Conservation (phyloP, 2,329 filamentous ascomycete species). For the Colletotrichum orchidophilum region DNA sequence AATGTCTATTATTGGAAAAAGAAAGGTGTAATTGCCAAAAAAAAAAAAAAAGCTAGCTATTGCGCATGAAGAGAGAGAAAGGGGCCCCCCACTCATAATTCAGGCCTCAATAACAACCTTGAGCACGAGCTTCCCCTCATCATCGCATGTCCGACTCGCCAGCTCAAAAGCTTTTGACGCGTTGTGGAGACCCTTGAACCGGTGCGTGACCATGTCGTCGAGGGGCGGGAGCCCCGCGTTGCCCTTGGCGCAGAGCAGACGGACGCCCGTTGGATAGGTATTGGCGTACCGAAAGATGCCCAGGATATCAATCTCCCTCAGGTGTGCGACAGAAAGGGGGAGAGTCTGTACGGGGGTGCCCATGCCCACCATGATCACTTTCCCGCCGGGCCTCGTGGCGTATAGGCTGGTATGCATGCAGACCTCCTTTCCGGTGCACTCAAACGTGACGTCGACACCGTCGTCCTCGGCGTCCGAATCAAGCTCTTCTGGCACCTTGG, state of each 20-base stretch:
- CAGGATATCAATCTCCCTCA: constrained; percentile 81
- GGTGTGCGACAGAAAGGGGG: constrained; percentile 75
- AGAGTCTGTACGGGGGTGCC: constrained; percentile 80
- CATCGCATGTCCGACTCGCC: constrained; percentile 74
- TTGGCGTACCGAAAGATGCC: constrained; percentile 80
- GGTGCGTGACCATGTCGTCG: constrained; percentile 78
- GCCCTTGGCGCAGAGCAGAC: constrained; percentile 60
- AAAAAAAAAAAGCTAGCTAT: not conserved
- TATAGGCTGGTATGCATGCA: constrained; percentile 82
- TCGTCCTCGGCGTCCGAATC: constrained; percentile 60
- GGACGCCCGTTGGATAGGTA: constrained; percentile 77
- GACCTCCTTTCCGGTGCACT: constrained; percentile 79
- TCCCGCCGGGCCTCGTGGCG: constrained; percentile 74
- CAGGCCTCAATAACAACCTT: constrained; percentile 74
- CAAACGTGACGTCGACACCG: constrained; percentile 76
- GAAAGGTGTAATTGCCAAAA: not conserved
- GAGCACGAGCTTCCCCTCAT: constrained; percentile 73
- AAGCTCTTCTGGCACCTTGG: constrained; percentile 40
- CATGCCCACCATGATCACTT: constrained; percentile 82
- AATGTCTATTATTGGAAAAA: not conserved
- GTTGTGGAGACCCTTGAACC: constrained; percentile 70
- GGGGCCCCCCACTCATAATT: constrained; percentile 10
- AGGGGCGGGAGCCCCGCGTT: constrained; percentile 65
- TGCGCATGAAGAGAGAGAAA: not conserved
- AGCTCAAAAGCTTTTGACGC: constrained; percentile 75